Conservation (phyloP, 106 monocot species). For the Platanthera zijinensis region DNA sequence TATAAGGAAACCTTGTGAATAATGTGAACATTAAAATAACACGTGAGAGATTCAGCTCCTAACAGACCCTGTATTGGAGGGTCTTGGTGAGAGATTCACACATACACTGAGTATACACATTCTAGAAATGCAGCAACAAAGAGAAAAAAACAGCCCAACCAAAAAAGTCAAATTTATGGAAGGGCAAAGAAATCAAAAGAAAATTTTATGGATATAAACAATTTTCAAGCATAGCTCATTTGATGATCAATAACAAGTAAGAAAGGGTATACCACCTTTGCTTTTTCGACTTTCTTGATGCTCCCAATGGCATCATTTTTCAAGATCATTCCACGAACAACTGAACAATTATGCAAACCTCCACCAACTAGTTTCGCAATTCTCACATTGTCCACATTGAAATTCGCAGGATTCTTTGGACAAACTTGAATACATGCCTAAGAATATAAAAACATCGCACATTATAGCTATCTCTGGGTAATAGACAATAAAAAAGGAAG, state of each 20-base stretch:
- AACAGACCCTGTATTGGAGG: too few species aligned
- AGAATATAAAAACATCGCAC: neutral
- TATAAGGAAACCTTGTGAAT: neutral
- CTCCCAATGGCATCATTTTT: slow-evolving; percentile 82
- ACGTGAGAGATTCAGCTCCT: too few species aligned
- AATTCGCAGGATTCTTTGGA: slow-evolving; percentile 88
- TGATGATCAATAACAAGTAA: neutral
- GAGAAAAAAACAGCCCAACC: neutral
- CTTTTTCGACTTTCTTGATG: slow-evolving; percentile 81
- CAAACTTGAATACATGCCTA: slow-evolving; percentile 99
- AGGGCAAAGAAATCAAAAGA: neutral
- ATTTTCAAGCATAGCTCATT: neutral
- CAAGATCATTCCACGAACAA: slow-evolving; percentile 89
- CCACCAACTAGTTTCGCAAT: slow-evolving; percentile 92
- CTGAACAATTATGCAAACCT: slow-evolving; percentile 52
- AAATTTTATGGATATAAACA: neutral
- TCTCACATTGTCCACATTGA: slow-evolving; percentile 93
- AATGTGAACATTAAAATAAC: too few species aligned
- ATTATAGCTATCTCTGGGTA: neutral
- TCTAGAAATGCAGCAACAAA: neutral
- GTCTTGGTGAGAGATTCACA: too few species aligned
- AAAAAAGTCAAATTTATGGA: neutral
- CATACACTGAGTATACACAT: neutral
- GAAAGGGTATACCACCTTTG: slow-evolving; percentile 48
- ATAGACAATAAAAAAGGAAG: neutral